Evolutionary conservation across 2,329 filamentous ascomycete genomes (phyloP).

Genomic region (Hypoxylon sp.): DNA sequence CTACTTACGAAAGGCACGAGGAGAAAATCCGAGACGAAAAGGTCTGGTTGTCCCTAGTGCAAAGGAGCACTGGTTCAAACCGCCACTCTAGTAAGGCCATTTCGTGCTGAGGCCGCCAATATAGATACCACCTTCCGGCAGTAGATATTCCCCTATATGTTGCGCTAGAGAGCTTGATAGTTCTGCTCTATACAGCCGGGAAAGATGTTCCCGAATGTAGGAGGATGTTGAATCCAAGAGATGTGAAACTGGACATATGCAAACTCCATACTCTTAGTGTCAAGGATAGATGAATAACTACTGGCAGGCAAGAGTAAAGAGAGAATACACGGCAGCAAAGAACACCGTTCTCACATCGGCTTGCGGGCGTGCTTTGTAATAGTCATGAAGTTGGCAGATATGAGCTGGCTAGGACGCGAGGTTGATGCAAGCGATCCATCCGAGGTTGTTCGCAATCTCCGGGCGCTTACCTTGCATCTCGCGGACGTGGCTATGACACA

Average conservation of each 20-base stretch:
- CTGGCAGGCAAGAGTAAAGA: not conserved
- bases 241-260: conserved; percentile 26
- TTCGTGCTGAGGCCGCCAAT: conserved; percentile 7
- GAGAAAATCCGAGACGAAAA: not conserved
- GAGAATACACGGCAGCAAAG: not conserved
- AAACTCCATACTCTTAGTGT: conserved; percentile 17
- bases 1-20: not conserved
- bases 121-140: not conserved
- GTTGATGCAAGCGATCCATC: conserved; percentile 11
- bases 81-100: not conserved
- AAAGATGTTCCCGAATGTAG: conserved; percentile 9
- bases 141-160: not conserved
- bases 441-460: conserved; percentile 1
- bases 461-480: conserved; percentile 16
- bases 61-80: not conserved
- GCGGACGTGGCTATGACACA: conserved; percentile 27
- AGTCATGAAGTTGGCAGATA: not conserved
- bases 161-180: not conserved
- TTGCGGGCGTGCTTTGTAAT: not conserved
- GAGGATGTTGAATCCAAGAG: not conserved
- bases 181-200: not conserved
- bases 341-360: not conserved
- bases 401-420: not conserved
- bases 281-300: conserved; percentile 18
- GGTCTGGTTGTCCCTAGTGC: not conserved